Base-by-base conservation (phyloP, 2,329 filamentous ascomycete genomes). In the Samsoniella hepiali region DNA sequence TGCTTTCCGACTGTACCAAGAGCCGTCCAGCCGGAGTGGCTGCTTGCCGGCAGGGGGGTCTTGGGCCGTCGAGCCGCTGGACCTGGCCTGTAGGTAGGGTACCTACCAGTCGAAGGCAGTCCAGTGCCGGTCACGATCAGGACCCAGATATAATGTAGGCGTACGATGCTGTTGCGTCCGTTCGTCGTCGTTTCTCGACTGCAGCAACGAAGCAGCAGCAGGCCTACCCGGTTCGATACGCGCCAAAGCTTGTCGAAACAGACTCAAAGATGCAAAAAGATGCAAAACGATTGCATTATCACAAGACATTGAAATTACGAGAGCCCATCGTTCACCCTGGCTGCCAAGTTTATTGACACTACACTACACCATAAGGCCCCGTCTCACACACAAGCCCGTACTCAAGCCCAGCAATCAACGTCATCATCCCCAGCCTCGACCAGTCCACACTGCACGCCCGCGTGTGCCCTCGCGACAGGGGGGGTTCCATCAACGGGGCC, bases 381-480 rank as follows among this genome's bases (percentile, higher is more conserved):
- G 29, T 57, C 38, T 57, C 40, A 34, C 53, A 42, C 22, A 22
- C 34, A 32, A 50, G 45, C 44, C 45, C 32, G 57, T 59, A 49
- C 57, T 32, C 45, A 59, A 55, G 2, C 45, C 54, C 55, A 27
- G 40, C 31, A 58, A 36, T 38, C 57, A 59, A 22, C 57, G 45
- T 59, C 44, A 59, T 42, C 56, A 8, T 15, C n/a, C 53, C n/a
- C 55, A 42, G 53, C 22, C 53, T 45, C 55, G 42, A 36, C 53
- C 53, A 55, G 53, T 42, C 53, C 36, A 11, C 36, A 9, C 27
- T 42, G 53, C 36, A 38, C 42, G 34, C 34, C 9, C 22, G 22
- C 22, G 22, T 22, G 22, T 22, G 22, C 22, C 22, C 22, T 22
- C 22, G 22, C 22, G 22, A 22, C 22, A 22, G 22, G 22, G 22